Evolutionary conservation across 352 stramenopile genomes (phyloP).

Genomic region (Globisporangium barbulae): DNA sequence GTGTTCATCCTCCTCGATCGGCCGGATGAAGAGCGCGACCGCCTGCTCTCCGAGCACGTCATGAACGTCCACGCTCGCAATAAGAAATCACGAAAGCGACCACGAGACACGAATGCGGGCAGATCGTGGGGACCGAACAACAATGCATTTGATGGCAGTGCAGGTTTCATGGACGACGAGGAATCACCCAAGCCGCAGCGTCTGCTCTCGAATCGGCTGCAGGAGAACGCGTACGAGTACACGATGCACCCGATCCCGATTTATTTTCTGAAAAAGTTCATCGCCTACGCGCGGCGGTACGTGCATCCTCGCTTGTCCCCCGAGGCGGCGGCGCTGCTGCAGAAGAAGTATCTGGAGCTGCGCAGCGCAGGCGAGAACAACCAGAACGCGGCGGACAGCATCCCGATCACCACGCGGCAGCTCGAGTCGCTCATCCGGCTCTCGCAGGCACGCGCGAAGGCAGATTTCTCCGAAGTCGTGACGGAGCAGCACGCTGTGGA

Average conservation of each 20-base stretch:
- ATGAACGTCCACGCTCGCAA: slow-evolving; percentile 83
- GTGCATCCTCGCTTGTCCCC: slow-evolving; percentile 86
- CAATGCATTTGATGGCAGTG: slow-evolving; percentile 1
- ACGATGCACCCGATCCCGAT: slow-evolving; percentile 50
- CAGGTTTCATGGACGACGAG: slow-evolving; percentile 13
- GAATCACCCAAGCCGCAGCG: slow-evolving; percentile 12
- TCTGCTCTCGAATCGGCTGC: slow-evolving; percentile 49
- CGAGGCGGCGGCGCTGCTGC: slow-evolving; percentile 58
- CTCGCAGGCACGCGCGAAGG: slow-evolving; percentile 91
- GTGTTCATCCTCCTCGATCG: slow-evolving; percentile 96
- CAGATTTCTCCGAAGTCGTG: slow-evolving; percentile 93
- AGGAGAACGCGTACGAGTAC: slow-evolving; percentile 44
- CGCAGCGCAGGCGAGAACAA: slow-evolving; percentile 54
- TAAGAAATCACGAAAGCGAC: slow-evolving; percentile 32
- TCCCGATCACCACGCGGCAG: slow-evolving; percentile 95
- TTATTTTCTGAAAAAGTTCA: slow-evolving; percentile 95
- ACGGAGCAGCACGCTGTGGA: slow-evolving; percentile 94
- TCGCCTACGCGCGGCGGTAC: slow-evolving; percentile 95
- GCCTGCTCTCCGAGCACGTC: slow-evolving; percentile 93
- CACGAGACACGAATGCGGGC: slow-evolving; percentile 14
- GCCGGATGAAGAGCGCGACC: slow-evolving; percentile 91
- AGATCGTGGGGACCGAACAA: slow-evolving; percentile 25
- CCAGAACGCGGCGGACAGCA: slow-evolving; percentile 45
- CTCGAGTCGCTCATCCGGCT: slow-evolving; percentile 93
- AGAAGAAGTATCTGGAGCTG: slow-evolving; percentile 90